Percentiles rank a stretch among this genome's conserved stretches.
These are phyloP conservation scores for Elasticomyces elasticus DNA, from an alignment of 495 filamentous ascomycete genomes.

Conservation along the genomic window DNA sequence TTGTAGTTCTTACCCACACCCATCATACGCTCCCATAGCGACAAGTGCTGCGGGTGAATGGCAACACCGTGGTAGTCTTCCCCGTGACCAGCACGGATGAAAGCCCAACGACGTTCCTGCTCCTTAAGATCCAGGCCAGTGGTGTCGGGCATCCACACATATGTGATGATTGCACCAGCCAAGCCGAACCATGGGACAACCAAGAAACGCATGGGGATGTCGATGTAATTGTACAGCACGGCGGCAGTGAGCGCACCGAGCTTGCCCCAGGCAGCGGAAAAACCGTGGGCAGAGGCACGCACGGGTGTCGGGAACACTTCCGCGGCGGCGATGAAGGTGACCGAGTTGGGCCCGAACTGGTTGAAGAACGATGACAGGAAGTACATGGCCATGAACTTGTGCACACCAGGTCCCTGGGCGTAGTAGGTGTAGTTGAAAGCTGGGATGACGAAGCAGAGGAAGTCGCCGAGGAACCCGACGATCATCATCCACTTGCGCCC, in stretches of 20 bases:
- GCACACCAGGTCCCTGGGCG: slow-evolving; percentile 51
- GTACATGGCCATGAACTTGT: slow-evolving; percentile 84
- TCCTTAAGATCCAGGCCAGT: slow-evolving; percentile 90
- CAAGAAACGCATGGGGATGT: slow-evolving; percentile 64
- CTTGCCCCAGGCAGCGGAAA: slow-evolving; percentile 78
- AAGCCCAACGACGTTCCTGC: slow-evolving; percentile 80
- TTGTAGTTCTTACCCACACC: slow-evolving; percentile 69
- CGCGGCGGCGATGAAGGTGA: slow-evolving; percentile 84
- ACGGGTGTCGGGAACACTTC: slow-evolving; percentile 86
- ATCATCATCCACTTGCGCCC: slow-evolving; percentile 90
- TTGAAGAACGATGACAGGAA: slow-evolving; percentile 92
- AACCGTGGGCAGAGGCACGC: slow-evolving; percentile 81
- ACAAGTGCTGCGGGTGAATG: slow-evolving; percentile 75
- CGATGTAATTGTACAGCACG: slow-evolving; percentile 83
- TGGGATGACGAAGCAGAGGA: slow-evolving; percentile 77
- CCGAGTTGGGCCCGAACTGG: slow-evolving; percentile 87
- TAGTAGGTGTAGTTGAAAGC: slow-evolving; percentile 79
- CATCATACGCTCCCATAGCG: slow-evolving; percentile 63
- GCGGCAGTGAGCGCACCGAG: slow-evolving; percentile 72
- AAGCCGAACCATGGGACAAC: slow-evolving; percentile 90
- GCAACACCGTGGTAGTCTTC: slow-evolving; percentile 81
- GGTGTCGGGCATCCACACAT: slow-evolving; percentile 78
- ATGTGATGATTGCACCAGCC: slow-evolving; percentile 64
- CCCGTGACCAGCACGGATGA: slow-evolving; percentile 61
- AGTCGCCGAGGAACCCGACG: slow-evolving; percentile 74